Conservation (phyloP, 768 basidiomycete species). For the Gelatoporia subvermispora region DNA sequence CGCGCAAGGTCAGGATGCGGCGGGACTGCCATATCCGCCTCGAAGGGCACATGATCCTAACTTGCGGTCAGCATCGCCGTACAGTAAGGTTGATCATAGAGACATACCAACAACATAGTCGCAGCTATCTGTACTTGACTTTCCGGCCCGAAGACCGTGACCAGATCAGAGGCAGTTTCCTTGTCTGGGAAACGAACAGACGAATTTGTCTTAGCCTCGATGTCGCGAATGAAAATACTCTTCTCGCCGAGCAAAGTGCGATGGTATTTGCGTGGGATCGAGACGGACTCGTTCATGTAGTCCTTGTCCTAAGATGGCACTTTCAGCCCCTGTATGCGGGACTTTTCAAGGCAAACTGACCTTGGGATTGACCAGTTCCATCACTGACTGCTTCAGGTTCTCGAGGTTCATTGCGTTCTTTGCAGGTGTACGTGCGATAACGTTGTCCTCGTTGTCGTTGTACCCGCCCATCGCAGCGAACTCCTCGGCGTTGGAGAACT, state of each 20-base stretch:
- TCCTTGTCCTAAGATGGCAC: conserved; percentile 75
- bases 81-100: not conserved
- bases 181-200: conserved; percentile 90
- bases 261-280: conserved; percentile 92
- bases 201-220: conserved; percentile 94
- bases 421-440: conserved; percentile 94
- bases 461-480: conserved; percentile 93
- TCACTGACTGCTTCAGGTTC: conserved; percentile 90
- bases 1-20: conserved; percentile 74
- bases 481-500: conserved; percentile 97
- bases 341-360: conserved; percentile 33
- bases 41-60: conserved; percentile 94
- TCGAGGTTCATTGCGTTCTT: conserved; percentile 96
- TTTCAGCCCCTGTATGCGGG: conserved; percentile 3
- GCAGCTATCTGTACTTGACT: conserved; percentile 95
- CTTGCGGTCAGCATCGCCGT: conserved; percentile 1
- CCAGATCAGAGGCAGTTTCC: conserved; percentile 89
- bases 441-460: conserved; percentile 97
- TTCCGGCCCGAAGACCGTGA: conserved; percentile 96
- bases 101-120: conserved; percentile 84
- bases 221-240: conserved; percentile 94
- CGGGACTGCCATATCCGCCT: conserved; percentile 90
- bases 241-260: conserved; percentile 94
- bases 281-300: conserved; percentile 88
- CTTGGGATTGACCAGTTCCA: conserved; percentile 97